Evolutionary conservation across 129 eudicot species (phyloP), one percentile per base, ranked within the genome.

Genomic region (Saussurea involucrata): DNA sequence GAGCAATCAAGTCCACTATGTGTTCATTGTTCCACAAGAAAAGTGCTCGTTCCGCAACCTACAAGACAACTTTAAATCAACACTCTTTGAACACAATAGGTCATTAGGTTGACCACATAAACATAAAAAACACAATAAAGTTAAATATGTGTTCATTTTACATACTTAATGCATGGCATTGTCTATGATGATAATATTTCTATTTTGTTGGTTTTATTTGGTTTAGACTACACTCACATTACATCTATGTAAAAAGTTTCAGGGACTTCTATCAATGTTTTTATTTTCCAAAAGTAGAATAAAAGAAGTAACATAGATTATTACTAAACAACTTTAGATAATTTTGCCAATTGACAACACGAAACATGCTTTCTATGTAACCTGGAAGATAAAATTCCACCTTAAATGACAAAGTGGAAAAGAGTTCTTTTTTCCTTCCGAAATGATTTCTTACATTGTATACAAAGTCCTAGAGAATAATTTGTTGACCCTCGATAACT

Each of bases 21-120:
- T 83, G 90, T 34, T 86, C 90, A 27, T 83, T 86, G 72, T 86
- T 86, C 90, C 90, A 86, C 71, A 25, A 80, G 63, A 86, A 86
- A 13, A 86, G 85, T 28, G 78, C 87, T 10, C 87, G 80, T 79
- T 86, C 90, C 32, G 90, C 86, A 40, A 83, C 86, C 86, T 83
- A 69, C 58, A 72, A 58, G n/a, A 10, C 3, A 46, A 27, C 28
- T 64, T 71, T 22, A 12, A 64, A 71, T 71, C 49, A 72, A 69
- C 3, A 75, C 21, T 69, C 66, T 40, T 34, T 11, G 5, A 4
- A 0, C 34, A 31, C 4, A 31, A 31, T 31, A 0, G 34, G 34
- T 31, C 6, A 31, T 3, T 31, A 31, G 34, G 34, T 31, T 31
- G 34, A 4, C 34, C 34, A 31, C 5, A 31, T 31, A 31, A 31